Evolutionary conservation across 768 basidiomycete genomes (phyloP).

Genomic region (Kwoniella pini): DNA sequence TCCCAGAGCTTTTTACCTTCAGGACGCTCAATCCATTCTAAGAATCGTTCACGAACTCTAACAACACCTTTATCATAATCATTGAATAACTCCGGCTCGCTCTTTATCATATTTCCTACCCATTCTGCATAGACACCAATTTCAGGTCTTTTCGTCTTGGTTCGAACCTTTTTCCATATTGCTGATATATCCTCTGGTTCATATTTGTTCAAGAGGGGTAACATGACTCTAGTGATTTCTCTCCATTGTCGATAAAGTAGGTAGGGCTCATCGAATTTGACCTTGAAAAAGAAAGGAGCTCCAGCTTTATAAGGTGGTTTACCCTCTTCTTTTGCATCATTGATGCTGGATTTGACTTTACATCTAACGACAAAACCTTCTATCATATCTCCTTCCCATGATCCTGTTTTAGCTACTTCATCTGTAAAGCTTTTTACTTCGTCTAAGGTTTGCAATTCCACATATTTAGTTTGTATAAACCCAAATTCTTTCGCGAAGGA

Average conservation of each 20-base stretch:
- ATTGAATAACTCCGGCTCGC: slow-evolving; percentile 64
- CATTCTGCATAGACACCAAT: slow-evolving; percentile 77
- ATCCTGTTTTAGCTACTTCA: slow-evolving; percentile 65
- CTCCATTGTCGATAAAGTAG: slow-evolving; percentile 99
- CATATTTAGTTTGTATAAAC: slow-evolving; percentile 74
- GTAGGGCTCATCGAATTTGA: slow-evolving; percentile 99
- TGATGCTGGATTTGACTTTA: slow-evolving; percentile 59
- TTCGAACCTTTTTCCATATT: slow-evolving; percentile 59
- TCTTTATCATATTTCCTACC: slow-evolving; percentile 74
- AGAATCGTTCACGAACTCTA: slow-evolving; percentile 72
- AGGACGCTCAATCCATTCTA: slow-evolving; percentile 65
- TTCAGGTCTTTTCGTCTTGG: slow-evolving; percentile 73
- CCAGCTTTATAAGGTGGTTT: slow-evolving; percentile 70
- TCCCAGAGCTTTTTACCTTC: slow-evolving; percentile 57
- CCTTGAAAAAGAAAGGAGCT: slow-evolving; percentile 95
- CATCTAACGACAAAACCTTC: slow-evolving; percentile 95
- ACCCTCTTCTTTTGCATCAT: slow-evolving; percentile 16
- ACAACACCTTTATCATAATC: slow-evolving; percentile 81
- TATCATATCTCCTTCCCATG: slow-evolving; percentile 79
- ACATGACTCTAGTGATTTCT: slow-evolving; percentile 80
- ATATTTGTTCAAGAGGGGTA: slow-evolving; percentile 52
- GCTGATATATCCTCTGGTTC: slow-evolving; percentile 23
- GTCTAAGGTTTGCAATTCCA: slow-evolving; percentile 62
- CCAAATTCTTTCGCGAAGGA: slow-evolving; percentile 87
- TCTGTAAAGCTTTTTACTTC: slow-evolving; percentile 75